Conservation (phyloP, 192 early-diverging fungal genomes). For the Backusella westeae region DNA sequence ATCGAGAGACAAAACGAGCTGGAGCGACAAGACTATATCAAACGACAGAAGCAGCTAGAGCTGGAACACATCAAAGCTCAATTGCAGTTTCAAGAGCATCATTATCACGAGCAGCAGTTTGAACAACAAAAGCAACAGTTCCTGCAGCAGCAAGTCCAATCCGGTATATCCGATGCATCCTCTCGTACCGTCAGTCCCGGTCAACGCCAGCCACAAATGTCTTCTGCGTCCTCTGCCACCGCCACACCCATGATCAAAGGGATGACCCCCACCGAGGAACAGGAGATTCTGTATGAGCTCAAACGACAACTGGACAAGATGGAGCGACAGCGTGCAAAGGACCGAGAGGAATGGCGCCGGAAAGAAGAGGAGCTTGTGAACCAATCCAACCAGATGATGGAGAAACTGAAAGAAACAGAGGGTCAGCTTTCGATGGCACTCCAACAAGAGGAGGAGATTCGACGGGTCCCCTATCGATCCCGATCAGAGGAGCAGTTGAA, state of each 20-base stretch:
- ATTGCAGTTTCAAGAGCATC: neutral
- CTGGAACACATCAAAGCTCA: neutral
- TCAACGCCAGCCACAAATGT: neutral
- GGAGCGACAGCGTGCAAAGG: conserved; percentile 33
- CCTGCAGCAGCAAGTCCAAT: neutral
- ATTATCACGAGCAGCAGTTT: neutral
- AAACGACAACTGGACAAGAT: conserved; percentile 20
- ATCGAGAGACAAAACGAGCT: neutral
- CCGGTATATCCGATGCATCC: neutral
- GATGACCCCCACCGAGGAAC: neutral
- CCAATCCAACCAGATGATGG: conserved; percentile 5
- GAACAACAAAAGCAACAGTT: neutral
- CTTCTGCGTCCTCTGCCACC: neutral
- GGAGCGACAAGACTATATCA: neutral
- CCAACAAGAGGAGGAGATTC: conserved; percentile 43
- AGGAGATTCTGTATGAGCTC: neutral
- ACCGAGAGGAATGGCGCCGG: neutral
- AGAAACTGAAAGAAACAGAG: conserved; percentile 22
- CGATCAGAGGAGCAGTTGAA: neutral
- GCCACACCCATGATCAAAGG: neutral
- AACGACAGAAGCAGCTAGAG: neutral
- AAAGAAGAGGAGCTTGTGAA: neutral
- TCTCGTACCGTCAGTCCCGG: neutral
- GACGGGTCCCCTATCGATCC: conserved; percentile 42
- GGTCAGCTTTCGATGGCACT: conserved; percentile 19